These are phyloP conservation scores for Camellia granthamiana DNA, from an alignment of 148 eudicot species.

Conservation along the genomic window DNA sequence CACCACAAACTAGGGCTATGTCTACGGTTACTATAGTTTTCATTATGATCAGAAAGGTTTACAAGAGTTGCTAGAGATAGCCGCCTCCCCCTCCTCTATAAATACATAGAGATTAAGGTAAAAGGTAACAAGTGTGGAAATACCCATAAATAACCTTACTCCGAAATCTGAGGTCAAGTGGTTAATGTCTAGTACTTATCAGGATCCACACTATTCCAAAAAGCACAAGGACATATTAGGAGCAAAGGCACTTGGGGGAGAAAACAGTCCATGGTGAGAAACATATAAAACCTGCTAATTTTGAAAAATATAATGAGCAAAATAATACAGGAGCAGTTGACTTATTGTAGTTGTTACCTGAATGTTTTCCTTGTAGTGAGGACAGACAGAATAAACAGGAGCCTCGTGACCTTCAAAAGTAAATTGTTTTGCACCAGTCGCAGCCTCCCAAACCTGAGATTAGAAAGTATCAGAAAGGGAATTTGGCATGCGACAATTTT, in stretches of 20 bases:
- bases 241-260: not conserved
- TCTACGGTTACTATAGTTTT: too few species aligned
- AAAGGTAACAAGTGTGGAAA: too few species aligned
- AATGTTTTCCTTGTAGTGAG: constrained; percentile 73
- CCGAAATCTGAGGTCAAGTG: too few species aligned
- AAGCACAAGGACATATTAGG: not conserved
- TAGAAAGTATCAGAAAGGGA: not conserved
- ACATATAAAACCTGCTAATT: too few species aligned
- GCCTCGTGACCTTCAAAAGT: constrained; percentile 89
- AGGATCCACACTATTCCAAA: too few species aligned
- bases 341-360: constrained; percentile 35
- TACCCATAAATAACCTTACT: too few species aligned
- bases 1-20: too few species aligned
- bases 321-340: not conserved
- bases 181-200: too few species aligned
- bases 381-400: constrained; percentile 88
- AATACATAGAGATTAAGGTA: too few species aligned
- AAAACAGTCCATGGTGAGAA: not conserved
- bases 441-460: constrained; percentile 81
- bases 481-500: not conserved
- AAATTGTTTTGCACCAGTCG: constrained; percentile 63
- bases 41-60: too few species aligned
- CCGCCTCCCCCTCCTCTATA: too few species aligned
- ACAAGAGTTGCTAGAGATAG: too few species aligned
- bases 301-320: not conserved